Percentiles rank a stretch among this genome's conserved stretches.
Conservation (phyloP, 768 basidiomycete genomes). For the Paxillus involutus region DNA sequence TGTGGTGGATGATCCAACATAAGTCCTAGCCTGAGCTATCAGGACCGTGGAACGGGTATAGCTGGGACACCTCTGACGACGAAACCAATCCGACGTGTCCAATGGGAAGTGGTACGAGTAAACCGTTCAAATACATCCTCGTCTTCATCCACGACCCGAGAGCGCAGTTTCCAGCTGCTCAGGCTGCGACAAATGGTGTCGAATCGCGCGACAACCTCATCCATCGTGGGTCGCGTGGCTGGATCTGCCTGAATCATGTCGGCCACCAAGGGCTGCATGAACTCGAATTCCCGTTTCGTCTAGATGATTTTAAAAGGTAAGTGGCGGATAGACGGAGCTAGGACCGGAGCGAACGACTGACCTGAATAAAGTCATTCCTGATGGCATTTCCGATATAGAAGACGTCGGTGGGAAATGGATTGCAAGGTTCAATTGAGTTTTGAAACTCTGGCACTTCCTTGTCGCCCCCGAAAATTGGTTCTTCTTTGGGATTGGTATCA, state of each 20-base stretch:
- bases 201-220: constrained; percentile 21
- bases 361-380: constrained; percentile 31
- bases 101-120: constrained; percentile 16
- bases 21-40: too few species aligned
- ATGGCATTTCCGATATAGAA: constrained; percentile 44
- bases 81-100: constrained; percentile 22
- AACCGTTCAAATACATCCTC: constrained; percentile 14
- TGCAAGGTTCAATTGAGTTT: constrained; percentile 16
- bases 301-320: not conserved
- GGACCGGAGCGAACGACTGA: constrained; percentile 7
- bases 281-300: constrained; percentile 15
- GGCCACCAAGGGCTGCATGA: constrained; percentile 18
- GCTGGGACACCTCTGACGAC: constrained; percentile 10
- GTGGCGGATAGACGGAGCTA: too few species aligned
- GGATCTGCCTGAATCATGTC: constrained; percentile 26
- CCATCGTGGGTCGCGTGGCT: constrained; percentile 19
- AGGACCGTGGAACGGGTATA: constrained; percentile 3
- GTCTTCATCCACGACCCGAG: constrained; percentile 21
- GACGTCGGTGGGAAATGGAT: constrained; percentile 45
- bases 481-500: constrained; percentile 23
- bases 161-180: constrained; percentile 21
- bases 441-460: constrained; percentile 41
- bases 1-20: too few species aligned
- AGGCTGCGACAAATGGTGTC: constrained; percentile 6
- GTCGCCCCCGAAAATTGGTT: constrained; percentile 40